Conservation (phyloP, 495 filamentous ascomycete species). For the Astrothelium macrocarpum region DNA sequence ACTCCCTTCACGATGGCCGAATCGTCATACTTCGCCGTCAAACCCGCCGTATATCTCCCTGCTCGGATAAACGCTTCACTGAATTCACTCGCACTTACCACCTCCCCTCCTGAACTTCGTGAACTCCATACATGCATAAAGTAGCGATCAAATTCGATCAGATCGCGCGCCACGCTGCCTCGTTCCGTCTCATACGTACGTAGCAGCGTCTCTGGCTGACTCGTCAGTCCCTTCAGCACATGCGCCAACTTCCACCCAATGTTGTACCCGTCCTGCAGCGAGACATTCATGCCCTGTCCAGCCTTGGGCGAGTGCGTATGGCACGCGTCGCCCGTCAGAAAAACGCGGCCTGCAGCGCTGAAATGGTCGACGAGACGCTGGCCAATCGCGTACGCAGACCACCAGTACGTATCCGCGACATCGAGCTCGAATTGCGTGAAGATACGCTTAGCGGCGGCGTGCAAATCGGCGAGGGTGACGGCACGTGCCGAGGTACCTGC, state of each 20-base stretch:
- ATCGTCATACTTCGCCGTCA: slow-evolving; percentile 11
- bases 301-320: slow-evolving; percentile 79
- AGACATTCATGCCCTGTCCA: slow-evolving; percentile 79
- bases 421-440: slow-evolving; percentile 48
- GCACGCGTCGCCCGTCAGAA: slow-evolving; percentile 75
- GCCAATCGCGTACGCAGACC: slow-evolving; percentile 51
- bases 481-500: slow-evolving; percentile 36
- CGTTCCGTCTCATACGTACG: slow-evolving; percentile 65
- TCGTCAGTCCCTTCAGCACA: slow-evolving; percentile 53
- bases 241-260: slow-evolving; percentile 77
- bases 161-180: slow-evolving; percentile 55
- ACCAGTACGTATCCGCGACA: slow-evolving; percentile 45
- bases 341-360: slow-evolving; percentile 23
- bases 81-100: not conserved
- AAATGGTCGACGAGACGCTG: slow-evolving; percentile 51
- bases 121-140: not conserved
- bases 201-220: slow-evolving; percentile 41
- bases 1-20: not conserved
- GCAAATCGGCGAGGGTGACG: not conserved
- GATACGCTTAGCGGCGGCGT: slow-evolving; percentile 28
- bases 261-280: slow-evolving; percentile 73
- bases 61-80: slow-evolving; percentile 4
- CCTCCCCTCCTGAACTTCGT: not conserved
- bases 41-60: slow-evolving; percentile 2
- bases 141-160: slow-evolving; percentile 48